Base-by-base conservation (phyloP, 805 yeast species). In the Lipomyces japonicus region DNA sequence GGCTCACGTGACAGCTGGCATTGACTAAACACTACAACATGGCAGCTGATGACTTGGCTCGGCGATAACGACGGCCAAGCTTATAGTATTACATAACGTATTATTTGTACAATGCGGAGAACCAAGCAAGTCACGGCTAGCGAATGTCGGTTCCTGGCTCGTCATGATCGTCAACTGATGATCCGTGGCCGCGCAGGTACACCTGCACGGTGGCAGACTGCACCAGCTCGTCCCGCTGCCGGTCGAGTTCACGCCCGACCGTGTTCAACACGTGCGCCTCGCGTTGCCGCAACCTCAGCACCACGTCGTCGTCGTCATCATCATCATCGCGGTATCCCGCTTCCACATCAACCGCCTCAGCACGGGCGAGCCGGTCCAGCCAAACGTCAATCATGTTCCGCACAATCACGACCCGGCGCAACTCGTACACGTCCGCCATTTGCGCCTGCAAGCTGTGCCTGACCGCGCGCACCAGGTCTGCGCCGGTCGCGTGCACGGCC, bases 331-430 rank as follows among this genome's bases (percentile, higher is more conserved):
- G 19, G 31, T 28, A 7, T 7, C 31, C 31, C 7, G 39, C 23
- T 14, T 7, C 7, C 39, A 35, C 23, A 7, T 7, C 39, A 7
- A n/a, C 39, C 9, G 30, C 43, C 41, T 48, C 44, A 16, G 28
- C 44, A 7, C 36, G 19, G 23, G 52, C 52, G 5, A 48, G 39
- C 24, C 18, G 30, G 18, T 41, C 47, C 38, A 49, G n/a, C 57
- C 57, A 53, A 4, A 19, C 43, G n/a, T 32, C 6, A 5, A 47
- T 43, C 41, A 43, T 28, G 21, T 35, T 44, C 39, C 24, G 41
- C 23, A 53, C 32, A 21, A 49, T 5, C 35, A 50, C 51, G 28
- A 46, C 48, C 26, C 51, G 45, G 21, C 57, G 47, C 24, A 53
- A 44, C 39, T 46, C 49, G 31, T 39, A 24, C 42, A 53, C 51